Evolutionary conservation across 1,139 yeast species (phyloP).

Genomic region (Protomyces inouyei): DNA sequence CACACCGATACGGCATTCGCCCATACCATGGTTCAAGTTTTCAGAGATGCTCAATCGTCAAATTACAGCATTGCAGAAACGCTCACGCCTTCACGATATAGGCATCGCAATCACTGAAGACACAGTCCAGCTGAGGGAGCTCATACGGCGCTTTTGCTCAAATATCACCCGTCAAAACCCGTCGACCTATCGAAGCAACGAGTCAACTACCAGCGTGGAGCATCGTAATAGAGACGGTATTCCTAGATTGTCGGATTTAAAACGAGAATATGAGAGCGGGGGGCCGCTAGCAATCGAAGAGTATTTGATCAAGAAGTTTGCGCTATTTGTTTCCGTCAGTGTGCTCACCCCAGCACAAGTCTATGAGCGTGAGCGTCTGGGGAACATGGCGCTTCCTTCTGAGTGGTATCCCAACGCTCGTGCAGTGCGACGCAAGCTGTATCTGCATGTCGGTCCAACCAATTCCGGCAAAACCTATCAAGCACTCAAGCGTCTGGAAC

Average conservation of each 20-base stretch:
- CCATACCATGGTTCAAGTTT: slow-evolving; percentile 19
- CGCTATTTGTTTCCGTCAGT: slow-evolving; percentile 12
- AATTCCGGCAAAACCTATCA: slow-evolving; percentile 93
- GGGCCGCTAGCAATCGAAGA: slow-evolving; percentile 20
- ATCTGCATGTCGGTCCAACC: slow-evolving; percentile 95
- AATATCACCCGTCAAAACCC: not conserved
- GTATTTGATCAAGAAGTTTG: slow-evolving; percentile 9
- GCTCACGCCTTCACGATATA: slow-evolving; percentile 1
- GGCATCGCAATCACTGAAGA: not conserved
- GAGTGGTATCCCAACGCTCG: slow-evolving; percentile 90
- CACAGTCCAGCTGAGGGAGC: not conserved
- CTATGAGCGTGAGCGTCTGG: slow-evolving; percentile 9
- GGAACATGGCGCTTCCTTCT: slow-evolving; percentile 38
- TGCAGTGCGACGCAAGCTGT: slow-evolving; percentile 66
- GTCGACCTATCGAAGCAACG: slow-evolving; percentile 1
- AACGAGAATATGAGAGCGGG: not conserved
- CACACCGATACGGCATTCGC: not conserved
- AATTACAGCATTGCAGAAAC: not conserved
- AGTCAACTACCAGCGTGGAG: not conserved
- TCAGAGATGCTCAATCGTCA: slow-evolving; percentile 2
- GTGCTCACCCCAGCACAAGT: slow-evolving; percentile 14
- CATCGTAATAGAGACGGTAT: not conserved
- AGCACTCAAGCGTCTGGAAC: slow-evolving; percentile 64
- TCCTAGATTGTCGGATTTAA: slow-evolving; percentile 10
- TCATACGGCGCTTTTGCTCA: not conserved